These are phyloP conservation scores for Sordariomycetes sp. DNA, from an alignment of 2,329 filamentous ascomycete species.

Conservation along the genomic window DNA sequence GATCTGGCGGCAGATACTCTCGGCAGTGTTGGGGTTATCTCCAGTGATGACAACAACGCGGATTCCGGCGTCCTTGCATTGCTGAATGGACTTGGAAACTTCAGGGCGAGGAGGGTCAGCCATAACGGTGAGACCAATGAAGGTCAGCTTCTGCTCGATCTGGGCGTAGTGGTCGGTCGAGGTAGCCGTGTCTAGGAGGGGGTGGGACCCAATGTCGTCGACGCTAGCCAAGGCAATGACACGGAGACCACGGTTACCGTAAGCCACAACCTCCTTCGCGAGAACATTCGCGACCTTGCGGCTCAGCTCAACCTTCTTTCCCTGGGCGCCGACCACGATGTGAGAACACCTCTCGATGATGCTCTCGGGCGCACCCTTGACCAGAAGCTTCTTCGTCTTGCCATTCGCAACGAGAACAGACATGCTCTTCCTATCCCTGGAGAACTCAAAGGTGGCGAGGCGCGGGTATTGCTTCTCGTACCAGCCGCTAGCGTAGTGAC, in stretches of 20 bases:
- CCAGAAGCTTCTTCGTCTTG: slow-evolving; percentile 67
- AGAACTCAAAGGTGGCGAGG: slow-evolving; percentile 90
- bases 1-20: slow-evolving; percentile 95
- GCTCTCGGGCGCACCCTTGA: slow-evolving; percentile 94
- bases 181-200: slow-evolving; percentile 64
- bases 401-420: slow-evolving; percentile 76
- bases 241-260: slow-evolving; percentile 85
- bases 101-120: slow-evolving; percentile 91
- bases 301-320: slow-evolving; percentile 64
- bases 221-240: slow-evolving; percentile 87
- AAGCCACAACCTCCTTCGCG: slow-evolving; percentile 71
- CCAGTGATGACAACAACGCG: slow-evolving; percentile 96
- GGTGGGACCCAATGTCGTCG: slow-evolving; percentile 61
- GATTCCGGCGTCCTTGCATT: slow-evolving; percentile 89
- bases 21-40: slow-evolving; percentile 94
- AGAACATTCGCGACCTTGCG: slow-evolving; percentile 60
- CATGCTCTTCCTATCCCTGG: slow-evolving; percentile 97
- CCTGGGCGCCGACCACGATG: slow-evolving; percentile 65
- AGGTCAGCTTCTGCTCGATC: slow-evolving; percentile 87
- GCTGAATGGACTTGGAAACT: slow-evolving; percentile 72
- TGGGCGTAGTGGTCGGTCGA: slow-evolving; percentile 74
- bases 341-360: slow-evolving; percentile 88
- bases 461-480: slow-evolving; percentile 70
- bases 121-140: slow-evolving; percentile 92
- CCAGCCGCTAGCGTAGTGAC: slow-evolving; percentile 73